Conservation (phyloP, 2,329 filamentous ascomycete species). For the Penicillium nordicum region DNA sequence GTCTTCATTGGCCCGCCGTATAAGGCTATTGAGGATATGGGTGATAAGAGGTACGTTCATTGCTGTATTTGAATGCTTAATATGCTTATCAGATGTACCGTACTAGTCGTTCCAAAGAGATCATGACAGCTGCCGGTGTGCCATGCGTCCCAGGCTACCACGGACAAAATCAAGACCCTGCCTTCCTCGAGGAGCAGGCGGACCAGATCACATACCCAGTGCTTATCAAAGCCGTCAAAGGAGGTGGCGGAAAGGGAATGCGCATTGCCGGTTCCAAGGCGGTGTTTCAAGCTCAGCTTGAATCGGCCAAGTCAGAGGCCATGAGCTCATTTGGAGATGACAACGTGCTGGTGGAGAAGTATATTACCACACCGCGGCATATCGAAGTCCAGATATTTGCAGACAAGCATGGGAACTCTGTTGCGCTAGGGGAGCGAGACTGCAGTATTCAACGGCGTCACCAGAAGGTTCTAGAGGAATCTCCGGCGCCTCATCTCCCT, state of each 20-base stretch:
- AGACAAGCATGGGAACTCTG: constrained; percentile 62
- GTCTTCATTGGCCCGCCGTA: constrained; percentile 90
- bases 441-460: constrained; percentile 65
- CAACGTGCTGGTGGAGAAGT: constrained; percentile 65
- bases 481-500: constrained; percentile 60
- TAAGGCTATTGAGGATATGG: constrained; percentile 76
- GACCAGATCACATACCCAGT: constrained; percentile 66
- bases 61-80: background rate
- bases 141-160: constrained; percentile 97
- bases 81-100: constrained; percentile 6
- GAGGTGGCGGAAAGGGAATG: constrained; percentile 67
- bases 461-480: constrained; percentile 66
- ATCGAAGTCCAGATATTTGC: constrained; percentile 67
- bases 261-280: constrained; percentile 57
- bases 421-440: constrained; percentile 62
- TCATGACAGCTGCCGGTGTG: constrained; percentile 93
- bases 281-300: constrained; percentile 59
- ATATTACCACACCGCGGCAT: constrained; percentile 63
- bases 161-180: constrained; percentile 71
- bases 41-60: constrained; percentile 71
- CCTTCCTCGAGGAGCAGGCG: constrained; percentile 64
- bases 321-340: constrained; percentile 64
- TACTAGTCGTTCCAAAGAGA: constrained; percentile 74
- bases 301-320: constrained; percentile 63
- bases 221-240: constrained; percentile 64